Evolutionary conservation across 306 rosid genomes (phyloP), one percentile per base, ranked within the genome.

Genomic region (Oxytropis ochrocephala): DNA sequence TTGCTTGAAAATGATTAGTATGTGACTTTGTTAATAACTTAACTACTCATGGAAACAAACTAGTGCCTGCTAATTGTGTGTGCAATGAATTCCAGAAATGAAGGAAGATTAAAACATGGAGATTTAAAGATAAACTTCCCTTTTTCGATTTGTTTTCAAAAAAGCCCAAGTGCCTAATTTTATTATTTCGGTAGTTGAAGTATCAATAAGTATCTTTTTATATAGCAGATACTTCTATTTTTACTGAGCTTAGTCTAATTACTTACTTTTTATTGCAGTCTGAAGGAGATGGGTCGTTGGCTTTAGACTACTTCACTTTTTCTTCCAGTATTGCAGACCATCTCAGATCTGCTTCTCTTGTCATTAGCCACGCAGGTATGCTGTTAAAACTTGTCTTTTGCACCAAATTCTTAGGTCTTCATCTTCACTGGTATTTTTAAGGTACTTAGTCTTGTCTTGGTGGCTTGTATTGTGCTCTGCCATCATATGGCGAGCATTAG

Each of bases 321-420:
- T 90, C 97, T 73, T 85, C 97, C 47, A 94, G 95, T 85, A 94
- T 88, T 50, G 96, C 97, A 2, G 90, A 85, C 24, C 81, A 88
- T 82, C 82, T 94, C 73, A 85, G 78, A 74, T 85, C 90, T 47
- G 96, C 96, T 30, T 90, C 97, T 78, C 98, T 90, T 65, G 90
- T 88, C 42, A 90, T 88, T 53, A 88, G 97, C 80, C 96, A 87
- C 17, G 97, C 96, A 55, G 96, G 97, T 90, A 80, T 49, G 38
- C 13, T 59, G 27, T 27, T 67, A 48, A 1, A n/a, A 6, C 69
- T 63, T 36, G 39, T 52, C 11, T 67, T 33, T 53, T 63, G 29
- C 29, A 24, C 29, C 29, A 2, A 54, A 19, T 65, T 27, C 9
- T 70, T 46, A 54, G 21, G 58, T 70, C 11, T 38, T 38, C 43